phyloP scores from a whole-genome alignment of 2,329 filamentous ascomycete species.

The Ascochyta rabiei region DNA sequence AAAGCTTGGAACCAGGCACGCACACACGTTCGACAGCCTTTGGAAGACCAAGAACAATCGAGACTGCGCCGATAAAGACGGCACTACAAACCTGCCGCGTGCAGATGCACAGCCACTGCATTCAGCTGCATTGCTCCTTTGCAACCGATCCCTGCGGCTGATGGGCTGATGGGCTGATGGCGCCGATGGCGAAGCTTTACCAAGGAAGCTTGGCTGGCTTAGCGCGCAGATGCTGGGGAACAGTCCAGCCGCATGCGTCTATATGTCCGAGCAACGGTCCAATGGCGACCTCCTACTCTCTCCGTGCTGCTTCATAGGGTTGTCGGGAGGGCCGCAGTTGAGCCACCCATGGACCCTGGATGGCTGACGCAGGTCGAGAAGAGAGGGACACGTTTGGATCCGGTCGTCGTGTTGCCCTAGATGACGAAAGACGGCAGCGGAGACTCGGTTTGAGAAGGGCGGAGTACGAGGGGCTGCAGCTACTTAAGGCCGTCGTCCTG shows the following conservation, averaged over 20 bases:
- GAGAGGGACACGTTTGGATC: constrained; percentile 25
- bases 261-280: constrained; percentile 16
- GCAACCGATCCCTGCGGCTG: no score
- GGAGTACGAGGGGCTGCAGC: constrained; percentile 3
- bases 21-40: neutral
- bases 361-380: constrained; percentile 24
- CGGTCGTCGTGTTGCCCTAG: constrained; percentile 11
- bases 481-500: constrained; percentile 22
- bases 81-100: neutral
- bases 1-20: neutral
- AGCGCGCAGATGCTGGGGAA: neutral
- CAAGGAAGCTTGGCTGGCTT: constrained; percentile 34
- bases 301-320: constrained; percentile 24
- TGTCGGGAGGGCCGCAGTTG: constrained; percentile 12
- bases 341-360: constrained; percentile 31
- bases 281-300: constrained; percentile 16
- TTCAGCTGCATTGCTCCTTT: constrained; percentile 1
- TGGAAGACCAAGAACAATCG: neutral
- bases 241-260: constrained; percentile 24
- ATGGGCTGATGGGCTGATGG: no score
- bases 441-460: constrained; percentile 1
- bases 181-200: constrained; percentile 34
- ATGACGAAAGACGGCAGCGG: constrained; percentile 21
- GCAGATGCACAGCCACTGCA: constrained; percentile 1
- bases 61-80: neutral